Conservation (phyloP, 805 yeast genomes). For the Scheffersomyces stipitis region DNA sequence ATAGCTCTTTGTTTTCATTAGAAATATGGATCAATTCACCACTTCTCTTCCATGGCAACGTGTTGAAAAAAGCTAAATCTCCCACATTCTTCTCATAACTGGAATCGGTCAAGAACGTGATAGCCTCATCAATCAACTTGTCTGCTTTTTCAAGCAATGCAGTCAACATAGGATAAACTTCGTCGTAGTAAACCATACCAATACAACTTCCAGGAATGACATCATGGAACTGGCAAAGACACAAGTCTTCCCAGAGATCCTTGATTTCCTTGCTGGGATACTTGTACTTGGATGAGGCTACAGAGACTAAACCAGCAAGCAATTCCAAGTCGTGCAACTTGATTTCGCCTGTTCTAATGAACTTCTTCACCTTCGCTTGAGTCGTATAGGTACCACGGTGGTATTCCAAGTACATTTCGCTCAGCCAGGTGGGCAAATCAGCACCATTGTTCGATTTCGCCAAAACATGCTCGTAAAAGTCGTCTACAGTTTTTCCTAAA, state of each 20-base stretch:
- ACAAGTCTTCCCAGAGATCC: conserved; percentile 81
- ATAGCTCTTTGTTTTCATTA: conserved; percentile 15
- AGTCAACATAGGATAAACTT: conserved; percentile 76
- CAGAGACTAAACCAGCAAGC: conserved; percentile 74
- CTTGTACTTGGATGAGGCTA: conserved; percentile 47
- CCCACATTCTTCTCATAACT: neutral
- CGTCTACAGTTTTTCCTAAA: conserved; percentile 75
- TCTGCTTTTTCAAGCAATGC: conserved; percentile 55
- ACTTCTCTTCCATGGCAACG: conserved; percentile 65
- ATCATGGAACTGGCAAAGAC: conserved; percentile 94
- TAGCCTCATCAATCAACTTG: conserved; percentile 51
- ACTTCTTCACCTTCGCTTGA: conserved; percentile 81
- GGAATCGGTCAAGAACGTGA: conserved; percentile 15
- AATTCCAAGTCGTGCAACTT: conserved; percentile 83
- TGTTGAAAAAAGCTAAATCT: conserved; percentile 40
- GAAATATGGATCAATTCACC: conserved; percentile 46
- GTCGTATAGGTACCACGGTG: conserved; percentile 97
- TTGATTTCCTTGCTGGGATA: conserved; percentile 74
- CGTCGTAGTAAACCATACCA: conserved; percentile 81
- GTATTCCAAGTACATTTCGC: conserved; percentile 91
- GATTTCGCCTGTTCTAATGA: conserved; percentile 74
- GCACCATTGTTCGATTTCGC: conserved; percentile 63
- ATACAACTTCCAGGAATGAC: conserved; percentile 97
- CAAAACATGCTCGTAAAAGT: conserved; percentile 69
- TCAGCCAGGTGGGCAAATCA: conserved; percentile 81